Evolutionary conservation across 2,329 filamentous ascomycete species (phyloP), one percentile per base, ranked within the genome.

Genomic region (Neonectria ditissima): DNA sequence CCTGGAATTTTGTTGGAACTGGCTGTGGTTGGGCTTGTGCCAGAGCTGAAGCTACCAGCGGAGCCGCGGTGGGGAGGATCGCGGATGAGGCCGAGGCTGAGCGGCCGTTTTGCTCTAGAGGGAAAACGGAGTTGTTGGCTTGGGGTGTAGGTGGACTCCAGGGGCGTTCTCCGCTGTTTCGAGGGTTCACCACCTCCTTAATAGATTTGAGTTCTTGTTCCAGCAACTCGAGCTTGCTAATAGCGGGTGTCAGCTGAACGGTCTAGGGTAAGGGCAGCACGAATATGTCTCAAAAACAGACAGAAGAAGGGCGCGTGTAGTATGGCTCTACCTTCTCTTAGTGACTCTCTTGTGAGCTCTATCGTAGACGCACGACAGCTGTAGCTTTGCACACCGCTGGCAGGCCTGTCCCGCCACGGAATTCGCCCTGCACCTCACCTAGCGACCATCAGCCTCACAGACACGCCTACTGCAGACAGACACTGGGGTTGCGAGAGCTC

Each of bases 191-290:
- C 47, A 80, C 83, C 66, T 86, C 80, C 68, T 86, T 86, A 69
- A 87, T 86, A 70, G 77, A 83, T 65, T 79, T 81, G n/a, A 87
- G 80, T 70, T 87, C 85, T 63, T 84, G 82, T 54, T 83, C 84
- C 5, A 87, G 77, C 65, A 85, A 82, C 66, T 87, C 85, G 3
- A 87, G 77, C 71, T 87, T 87, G 69, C 85, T 87, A 50, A 48
- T 24, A n/a, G 26, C 10, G 13, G 22, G 24, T 16, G 62, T 69
- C 52, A 70, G 65, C 4, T 18, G n/a, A 59, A 18, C 20, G 10
- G 44, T 64, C 16, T 55, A 47, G 51, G 62, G 62, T 50, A 51
- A 43, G 34, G 8, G 16, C 34, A 18, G 10, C n/a, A 3, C 1
- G 22, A 51, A 37, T 43, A 28, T 14, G 3, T 30, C 6, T 10